A percentile compares a stretch with the other conserved stretches of the same genome.
Conservation (phyloP, 257 asterid species). For the Fraxinus cuspidata region DNA sequence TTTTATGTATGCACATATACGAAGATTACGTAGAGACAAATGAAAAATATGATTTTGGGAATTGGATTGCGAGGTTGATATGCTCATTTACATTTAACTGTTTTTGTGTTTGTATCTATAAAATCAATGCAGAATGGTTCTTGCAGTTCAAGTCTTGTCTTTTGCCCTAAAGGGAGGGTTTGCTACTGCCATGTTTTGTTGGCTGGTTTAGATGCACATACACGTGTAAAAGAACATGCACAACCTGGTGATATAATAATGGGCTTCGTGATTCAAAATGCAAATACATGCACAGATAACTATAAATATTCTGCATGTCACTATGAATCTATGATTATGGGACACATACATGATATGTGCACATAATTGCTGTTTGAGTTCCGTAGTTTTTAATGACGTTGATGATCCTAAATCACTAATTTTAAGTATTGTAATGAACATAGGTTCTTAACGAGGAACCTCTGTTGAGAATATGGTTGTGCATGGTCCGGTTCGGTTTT, state of each 20-base stretch:
- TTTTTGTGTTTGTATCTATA: too few species aligned
- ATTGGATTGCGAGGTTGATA: not conserved
- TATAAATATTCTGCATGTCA: too few species aligned
- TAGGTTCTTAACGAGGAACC: not conserved
- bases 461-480: too few species aligned
- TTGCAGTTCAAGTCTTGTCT: not conserved
- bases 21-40: not conserved
- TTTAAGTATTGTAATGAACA: not conserved
- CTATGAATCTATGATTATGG: too few species aligned
- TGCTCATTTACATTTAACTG: not conserved
- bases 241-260: too few species aligned
- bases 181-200: not conserved
- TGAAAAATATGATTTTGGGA: not conserved
- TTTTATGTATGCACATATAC: not conserved
- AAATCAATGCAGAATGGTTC: too few species aligned
- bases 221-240: not conserved
- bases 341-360: too few species aligned
- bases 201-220: not conserved
- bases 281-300: not conserved
- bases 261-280: too few species aligned
- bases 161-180: not conserved
- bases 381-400: not conserved
- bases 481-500: too few species aligned
- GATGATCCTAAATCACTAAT: not conserved
- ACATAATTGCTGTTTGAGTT: not conserved